Evolutionary conservation across 2,329 filamentous ascomycete species (phyloP), one percentile per base, ranked within the genome.

Genomic region (Fusarium sp.): DNA sequence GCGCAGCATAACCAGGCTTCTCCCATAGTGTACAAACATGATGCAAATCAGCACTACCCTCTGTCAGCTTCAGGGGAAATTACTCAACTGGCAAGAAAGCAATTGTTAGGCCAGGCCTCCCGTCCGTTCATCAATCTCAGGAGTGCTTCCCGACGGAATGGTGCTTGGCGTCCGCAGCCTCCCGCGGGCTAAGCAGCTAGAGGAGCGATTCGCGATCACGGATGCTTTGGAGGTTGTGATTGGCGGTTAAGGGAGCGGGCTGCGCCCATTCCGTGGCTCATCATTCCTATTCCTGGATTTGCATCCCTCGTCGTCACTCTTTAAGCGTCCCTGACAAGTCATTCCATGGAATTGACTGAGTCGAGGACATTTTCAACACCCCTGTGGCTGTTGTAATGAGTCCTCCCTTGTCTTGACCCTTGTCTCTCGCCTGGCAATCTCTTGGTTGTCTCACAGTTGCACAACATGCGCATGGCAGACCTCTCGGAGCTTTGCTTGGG

Each of bases 111-210:
- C 27, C 37, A 43, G 37, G 54, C 45, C 24, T 39, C 31, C 18
- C 48, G 16, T 24, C 48, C 56, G 29, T 11, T 37, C 52, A 57
- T 33, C 50, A 27, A 29, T 16, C 50, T 58, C 62, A 45, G 48
- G 61, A 48, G 61, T 41, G 31, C n/a, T 22, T n/a, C 66, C 50
- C 41, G 52, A 41, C 65, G 41, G 61, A 64, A 72, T 74, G 64
- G 64, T 35, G 48, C 71, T 76, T 73, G 71, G 66, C 56, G 48
- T 65, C 43, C 59, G 67, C 64, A 75, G 69, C 66, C 73, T 75
- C 73, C 73, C 67, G 65, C 52, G 48, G 48, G 48, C 48, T 52
- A 52, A 52, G 24, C 48, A 72, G 56, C 35, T 62, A 45, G 50
- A 57, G 52, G 59, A 35, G 18, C 31, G 60, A 64, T 64, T 54